These are phyloP conservation scores for Podospora anserina DNA, from an alignment of 495 filamentous ascomycete species.

Conservation along the genomic window DNA sequence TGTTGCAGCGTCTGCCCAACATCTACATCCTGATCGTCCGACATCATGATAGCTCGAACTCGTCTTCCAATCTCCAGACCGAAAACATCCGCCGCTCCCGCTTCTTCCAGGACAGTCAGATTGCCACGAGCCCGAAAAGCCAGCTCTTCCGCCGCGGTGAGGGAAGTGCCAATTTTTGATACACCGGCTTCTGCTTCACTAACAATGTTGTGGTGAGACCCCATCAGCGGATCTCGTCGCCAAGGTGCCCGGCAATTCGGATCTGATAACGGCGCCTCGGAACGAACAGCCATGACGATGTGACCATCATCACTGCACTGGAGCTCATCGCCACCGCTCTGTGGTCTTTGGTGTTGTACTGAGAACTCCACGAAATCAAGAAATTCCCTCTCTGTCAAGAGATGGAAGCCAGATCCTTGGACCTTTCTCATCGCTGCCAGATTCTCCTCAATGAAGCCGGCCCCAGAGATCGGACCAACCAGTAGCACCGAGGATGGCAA, in stretches of 20 bases:
- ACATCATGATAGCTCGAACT: conserved; percentile 35
- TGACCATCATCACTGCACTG: neutral
- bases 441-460: conserved; percentile 36
- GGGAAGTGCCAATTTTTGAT: neutral
- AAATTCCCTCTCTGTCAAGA: neutral
- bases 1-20: conserved; percentile 21
- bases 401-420: neutral
- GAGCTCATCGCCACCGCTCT: neutral
- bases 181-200: neutral
- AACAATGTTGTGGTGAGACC: neutral
- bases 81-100: neutral
- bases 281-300: neutral
- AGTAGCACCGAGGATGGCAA: neutral
- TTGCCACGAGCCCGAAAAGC: neutral
- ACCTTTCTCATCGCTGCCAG: neutral
- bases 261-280: conserved; percentile 1
- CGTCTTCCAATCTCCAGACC: neutral
- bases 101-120: neutral
- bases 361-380: neutral
- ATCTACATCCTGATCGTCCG: conserved; percentile 30
- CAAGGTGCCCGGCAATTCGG: neutral
- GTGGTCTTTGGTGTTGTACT: neutral
- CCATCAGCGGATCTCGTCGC: neutral
- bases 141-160: neutral
- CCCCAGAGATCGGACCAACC: conserved; percentile 47